phyloP scores from a whole-genome alignment of 495 filamentous ascomycete genomes.

The Durotheca rogersii region DNA sequence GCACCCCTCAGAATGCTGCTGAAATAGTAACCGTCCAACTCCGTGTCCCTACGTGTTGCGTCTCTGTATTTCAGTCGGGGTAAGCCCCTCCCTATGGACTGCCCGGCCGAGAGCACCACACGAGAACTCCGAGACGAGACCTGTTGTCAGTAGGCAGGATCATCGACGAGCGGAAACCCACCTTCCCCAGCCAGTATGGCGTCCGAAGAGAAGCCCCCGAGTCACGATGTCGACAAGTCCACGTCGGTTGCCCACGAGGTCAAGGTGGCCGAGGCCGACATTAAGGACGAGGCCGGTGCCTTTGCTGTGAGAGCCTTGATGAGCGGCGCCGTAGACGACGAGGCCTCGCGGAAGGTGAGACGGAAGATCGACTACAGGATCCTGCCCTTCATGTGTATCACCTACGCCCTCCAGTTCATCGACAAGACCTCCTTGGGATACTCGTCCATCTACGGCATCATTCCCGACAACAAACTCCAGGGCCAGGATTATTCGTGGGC shows the following conservation, averaged over 20 bases:
- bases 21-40: no score
- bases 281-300: slow-evolving; percentile 31
- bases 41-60: no score
- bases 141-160: no score
- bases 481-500: slow-evolving; percentile 56
- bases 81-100: no score
- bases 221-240: no score
- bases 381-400: slow-evolving; percentile 24
- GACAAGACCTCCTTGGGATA: slow-evolving; percentile 26
- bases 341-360: slow-evolving; percentile 22
- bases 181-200: no score
- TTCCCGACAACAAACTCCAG: slow-evolving; percentile 21
- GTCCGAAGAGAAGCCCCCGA: slow-evolving; percentile 12
- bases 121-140: no score
- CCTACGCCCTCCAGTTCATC: slow-evolving; percentile 23
- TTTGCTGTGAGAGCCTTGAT: slow-evolving; percentile 27
- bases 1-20: no score
- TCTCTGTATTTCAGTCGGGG: no score
- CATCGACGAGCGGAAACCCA: no score
- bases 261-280: slow-evolving; percentile 8
- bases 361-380: slow-evolving; percentile 33
- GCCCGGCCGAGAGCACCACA: no score
- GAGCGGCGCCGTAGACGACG: slow-evolving; percentile 18
- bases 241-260: slow-evolving; percentile 1
- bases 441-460: slow-evolving; percentile 24